Conservation (phyloP, 108 stramenopile genomes). For the Cyclotella baltica region DNA sequence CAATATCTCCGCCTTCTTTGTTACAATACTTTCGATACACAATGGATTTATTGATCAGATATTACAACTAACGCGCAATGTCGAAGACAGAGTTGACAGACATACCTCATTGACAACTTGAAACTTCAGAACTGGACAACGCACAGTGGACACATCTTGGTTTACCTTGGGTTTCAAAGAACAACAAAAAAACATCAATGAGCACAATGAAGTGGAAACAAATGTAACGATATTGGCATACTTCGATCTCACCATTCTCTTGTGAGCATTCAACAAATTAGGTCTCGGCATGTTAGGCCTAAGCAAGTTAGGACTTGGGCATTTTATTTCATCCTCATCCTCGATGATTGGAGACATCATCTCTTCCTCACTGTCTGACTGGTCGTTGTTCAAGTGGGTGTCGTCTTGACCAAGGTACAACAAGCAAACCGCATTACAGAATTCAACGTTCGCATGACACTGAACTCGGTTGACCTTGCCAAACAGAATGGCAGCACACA, state of each 20-base stretch:
- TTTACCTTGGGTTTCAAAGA: too few relatives aligned
- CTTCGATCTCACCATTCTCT: background rate
- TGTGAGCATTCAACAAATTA: background rate
- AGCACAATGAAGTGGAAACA: background rate
- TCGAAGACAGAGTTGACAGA: background rate
- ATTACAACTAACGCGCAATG: background rate
- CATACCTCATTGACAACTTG: conserved; percentile 68
- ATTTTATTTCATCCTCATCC: conserved; percentile 2
- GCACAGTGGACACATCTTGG: conserved; percentile 16
- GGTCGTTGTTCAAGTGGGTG: conserved; percentile 22
- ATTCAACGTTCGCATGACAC: conserved; percentile 68
- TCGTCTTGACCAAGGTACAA: conserved; percentile 61
- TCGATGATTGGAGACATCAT: too few relatives aligned
- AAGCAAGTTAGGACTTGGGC: background rate
- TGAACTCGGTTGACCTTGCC: conserved; percentile 83
- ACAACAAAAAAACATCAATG: too few relatives aligned
- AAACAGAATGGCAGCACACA: conserved; percentile 86
- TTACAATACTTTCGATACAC: conserved; percentile 45
- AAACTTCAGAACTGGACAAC: conserved; percentile 82
- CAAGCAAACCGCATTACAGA: conserved; percentile 77
- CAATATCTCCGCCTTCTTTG: conserved; percentile 76
- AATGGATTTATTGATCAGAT: too few relatives aligned
- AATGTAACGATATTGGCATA: background rate
- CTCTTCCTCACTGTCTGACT: background rate
- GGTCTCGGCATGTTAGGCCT: too few relatives aligned